Evolutionary conservation across 192 early-diverging fungal species (phyloP), one percentile per base, ranked within the genome.

Genomic region (Coemansia biformis): DNA sequence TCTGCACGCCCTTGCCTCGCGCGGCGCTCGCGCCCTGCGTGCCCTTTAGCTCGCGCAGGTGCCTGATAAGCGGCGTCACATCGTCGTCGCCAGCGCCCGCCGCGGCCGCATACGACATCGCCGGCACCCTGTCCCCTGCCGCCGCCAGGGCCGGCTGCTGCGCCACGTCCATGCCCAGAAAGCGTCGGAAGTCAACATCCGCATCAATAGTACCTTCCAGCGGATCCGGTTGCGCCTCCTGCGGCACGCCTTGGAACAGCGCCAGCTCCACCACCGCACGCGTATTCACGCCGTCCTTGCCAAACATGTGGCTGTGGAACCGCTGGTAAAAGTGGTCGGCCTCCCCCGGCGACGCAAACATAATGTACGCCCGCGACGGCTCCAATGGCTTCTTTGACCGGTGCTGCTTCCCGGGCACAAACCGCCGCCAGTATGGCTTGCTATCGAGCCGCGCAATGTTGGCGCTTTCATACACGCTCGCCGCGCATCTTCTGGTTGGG

Each of bases 401-500:
- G 49, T 73, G 58, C 49, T 56, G 46, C 63, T 73, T 73, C 3
- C 69, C 69, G 4, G 41, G 40, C 4, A 54, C 30, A 46, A 43
- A 73, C 13, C 35, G 51, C 16, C 69, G 69, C 69, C 69, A 73
- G 37, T 66, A 66, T 19, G 69, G 69, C 30, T 29, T 16, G n/a
- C 9, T 19, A 35, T 73, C 69, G n/a, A 73, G 54, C 5, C 31
- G 32, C 3, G 46, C 33, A 28, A 66, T 16, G 26, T 60, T 57
- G 6, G 32, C 32, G 48, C 69, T 61, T n/a, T 57, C 45, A 38
- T 66, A 73, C 2, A 66, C 50, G 31, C 50, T 46, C 0, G 47
- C 35, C 14, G 22, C 10, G 2, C 19, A 22, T 4, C 16, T 15
- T 6, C 17, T 44, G 15, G 63, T 66, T 15, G 58, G 32, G 11